Evolutionary conservation across 768 basidiomycete species (phyloP), one percentile per base, ranked within the genome.

Genomic region (Podaxis sp.): DNA sequence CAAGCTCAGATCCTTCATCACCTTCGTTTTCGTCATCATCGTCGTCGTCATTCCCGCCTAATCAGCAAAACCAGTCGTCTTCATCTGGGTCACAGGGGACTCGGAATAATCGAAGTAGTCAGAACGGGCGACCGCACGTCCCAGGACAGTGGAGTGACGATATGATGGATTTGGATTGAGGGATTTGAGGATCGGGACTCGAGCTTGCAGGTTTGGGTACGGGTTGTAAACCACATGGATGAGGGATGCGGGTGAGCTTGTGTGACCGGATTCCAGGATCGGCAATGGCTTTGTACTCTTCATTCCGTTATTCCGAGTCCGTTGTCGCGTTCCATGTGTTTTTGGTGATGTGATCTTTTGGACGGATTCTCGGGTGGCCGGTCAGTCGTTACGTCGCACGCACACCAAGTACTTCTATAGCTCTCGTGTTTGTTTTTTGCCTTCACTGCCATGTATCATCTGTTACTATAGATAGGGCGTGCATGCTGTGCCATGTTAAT

Each of bases 81-180:
- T 13, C 24, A 27, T 46, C 49, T 19, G 53, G 15, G 12, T 27
- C 27, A 9, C 33, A 12, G n/a, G 25, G 29, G 17, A 24, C 29
- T 17, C 17, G 24, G 56, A 46, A 57, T 17, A 55, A 13, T 3
- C 13, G 8, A 33, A 33, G 37, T 11, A 11, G 33, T 22, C 47
- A 36, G 49, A 33, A 41, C 15, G 24, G 36, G n/a, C 59, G 38
- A n/a, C 59, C 59, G 13, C 51, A 53, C 22, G 25, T 60, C 33
- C 59, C 59, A 41, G 59, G 59, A 27, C 50, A 60, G 50, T 60
- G 59, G 57, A 49, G 13, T 1, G 59, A 60, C 33, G 59, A 60
- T 41, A 27, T 53, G 50, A 41, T 52, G 59, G 59, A 60, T 52
- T 43, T 60, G 38, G 59, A 60, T 17, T 60, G 51, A 60, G 37